Percentiles rank a stretch among this genome's conserved stretches.
Evolutionary conservation across 2,329 filamentous ascomycete species (phyloP).

Genomic region (Diaporthe sp.): DNA sequence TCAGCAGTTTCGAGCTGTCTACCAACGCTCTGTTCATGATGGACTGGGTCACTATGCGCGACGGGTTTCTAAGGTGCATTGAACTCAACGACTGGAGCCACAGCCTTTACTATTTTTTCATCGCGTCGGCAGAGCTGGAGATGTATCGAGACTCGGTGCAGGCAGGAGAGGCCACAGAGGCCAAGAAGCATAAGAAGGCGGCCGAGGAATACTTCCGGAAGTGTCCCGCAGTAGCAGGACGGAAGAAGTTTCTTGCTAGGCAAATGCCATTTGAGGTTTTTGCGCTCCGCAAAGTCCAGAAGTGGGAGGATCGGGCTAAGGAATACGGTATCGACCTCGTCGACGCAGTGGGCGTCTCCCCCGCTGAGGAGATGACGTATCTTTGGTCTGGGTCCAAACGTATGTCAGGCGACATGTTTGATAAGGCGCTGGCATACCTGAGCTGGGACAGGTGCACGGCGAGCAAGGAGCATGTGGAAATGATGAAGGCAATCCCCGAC

Average conservation of each 20-base stretch:
- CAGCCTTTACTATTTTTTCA: slow-evolving; percentile 90
- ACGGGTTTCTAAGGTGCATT: slow-evolving; percentile 80
- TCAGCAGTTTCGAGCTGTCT: slow-evolving; percentile 88
- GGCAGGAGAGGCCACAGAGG: slow-evolving; percentile 54
- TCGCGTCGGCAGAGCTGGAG: slow-evolving; percentile 83
- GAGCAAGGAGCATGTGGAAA: slow-evolving; percentile 54
- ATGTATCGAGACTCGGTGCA: slow-evolving; percentile 78
- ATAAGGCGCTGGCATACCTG: slow-evolving; percentile 73
- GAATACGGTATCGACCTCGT: slow-evolving; percentile 76
- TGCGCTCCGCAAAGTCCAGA: slow-evolving; percentile 84
- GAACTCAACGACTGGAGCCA: slow-evolving; percentile 94
- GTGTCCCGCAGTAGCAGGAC: slow-evolving; percentile 81
- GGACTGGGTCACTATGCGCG: slow-evolving; percentile 79
- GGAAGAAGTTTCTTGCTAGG: slow-evolving; percentile 90
- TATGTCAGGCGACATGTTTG: slow-evolving; percentile 77
- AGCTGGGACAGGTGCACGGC: slow-evolving; percentile 74
- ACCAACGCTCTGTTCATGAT: slow-evolving; percentile 85
- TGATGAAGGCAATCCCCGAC: slow-evolving; percentile 67
- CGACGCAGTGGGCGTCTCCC: slow-evolving; percentile 85
- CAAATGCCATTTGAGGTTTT: slow-evolving; percentile 93
- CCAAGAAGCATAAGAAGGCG: slow-evolving; percentile 69
- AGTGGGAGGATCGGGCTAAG: slow-evolving; percentile 86
- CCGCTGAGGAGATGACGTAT: slow-evolving; percentile 91
- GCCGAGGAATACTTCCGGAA: slow-evolving; percentile 80
- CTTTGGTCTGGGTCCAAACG: slow-evolving; percentile 92